Percentiles rank a stretch among this genome's conserved stretches.
Evolutionary conservation across 306 rosid species (phyloP).

Genomic region (Trichosanthes cucumerina): DNA sequence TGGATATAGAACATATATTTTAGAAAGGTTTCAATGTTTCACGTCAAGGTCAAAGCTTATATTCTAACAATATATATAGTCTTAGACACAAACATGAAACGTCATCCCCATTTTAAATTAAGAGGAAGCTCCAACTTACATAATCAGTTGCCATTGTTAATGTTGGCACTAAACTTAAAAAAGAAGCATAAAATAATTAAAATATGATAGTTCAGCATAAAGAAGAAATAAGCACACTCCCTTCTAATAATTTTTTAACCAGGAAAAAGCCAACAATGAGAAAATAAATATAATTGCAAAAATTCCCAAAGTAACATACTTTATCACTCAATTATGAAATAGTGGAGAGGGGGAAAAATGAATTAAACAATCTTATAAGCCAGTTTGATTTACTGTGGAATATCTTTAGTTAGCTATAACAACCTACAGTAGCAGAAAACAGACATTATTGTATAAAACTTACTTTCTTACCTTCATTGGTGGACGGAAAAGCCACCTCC

Average conservation of each 20-base stretch:
- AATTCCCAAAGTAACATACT: neutral
- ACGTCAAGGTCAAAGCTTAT: neutral
- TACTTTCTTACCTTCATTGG: slow-evolving; percentile 38
- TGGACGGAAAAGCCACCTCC: slow-evolving; percentile 55
- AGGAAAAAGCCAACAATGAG: neutral
- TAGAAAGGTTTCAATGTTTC: neutral
- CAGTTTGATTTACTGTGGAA: neutral
- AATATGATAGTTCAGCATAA: neutral
- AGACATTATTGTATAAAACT: neutral
- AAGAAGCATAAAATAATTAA: neutral
- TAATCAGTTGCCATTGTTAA: neutral
- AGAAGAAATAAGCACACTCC: neutral
- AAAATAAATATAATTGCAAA: slow-evolving; percentile 2
- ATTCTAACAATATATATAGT: neutral
- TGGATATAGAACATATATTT: neutral
- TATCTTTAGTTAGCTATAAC: neutral
- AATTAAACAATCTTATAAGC: neutral
- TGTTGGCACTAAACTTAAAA: neutral
- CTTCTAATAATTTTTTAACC: neutral
- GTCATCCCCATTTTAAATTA: neutral
- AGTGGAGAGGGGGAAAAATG: neutral
- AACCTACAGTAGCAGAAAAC: neutral
- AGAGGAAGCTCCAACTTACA: neutral
- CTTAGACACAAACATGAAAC: neutral
- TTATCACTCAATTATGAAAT: neutral